These are phyloP conservation scores for Phytophthora sp. DNA, from an alignment of 352 stramenopile species.

Conservation along the genomic window DNA sequence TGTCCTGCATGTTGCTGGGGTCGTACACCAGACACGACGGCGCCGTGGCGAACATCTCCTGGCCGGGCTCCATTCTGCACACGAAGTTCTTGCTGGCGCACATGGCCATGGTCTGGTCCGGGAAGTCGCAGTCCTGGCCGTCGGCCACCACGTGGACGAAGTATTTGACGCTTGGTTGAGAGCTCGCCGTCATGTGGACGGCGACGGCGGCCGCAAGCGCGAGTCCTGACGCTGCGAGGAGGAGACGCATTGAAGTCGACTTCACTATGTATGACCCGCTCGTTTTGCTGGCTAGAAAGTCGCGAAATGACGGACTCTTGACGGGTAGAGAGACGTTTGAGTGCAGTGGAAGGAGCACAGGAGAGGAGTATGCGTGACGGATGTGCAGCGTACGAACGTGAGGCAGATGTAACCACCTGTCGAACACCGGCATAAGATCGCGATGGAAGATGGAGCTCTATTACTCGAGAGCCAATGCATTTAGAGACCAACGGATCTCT, in stretches of 20 bases:
- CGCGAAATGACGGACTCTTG: not conserved
- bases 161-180: constrained; percentile 15
- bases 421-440: constrained; percentile 10
- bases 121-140: constrained; percentile 31
- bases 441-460: not conserved
- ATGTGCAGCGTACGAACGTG: constrained; percentile 1
- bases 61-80: constrained; percentile 50
- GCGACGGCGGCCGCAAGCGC: not conserved
- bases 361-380: not conserved
- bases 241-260: too few species aligned
- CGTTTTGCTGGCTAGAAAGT: too few species aligned
- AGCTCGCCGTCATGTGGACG: too few species aligned
- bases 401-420: not conserved
- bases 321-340: not conserved
- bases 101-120: constrained; percentile 37
- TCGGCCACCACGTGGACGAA: constrained; percentile 45
- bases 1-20: constrained; percentile 36
- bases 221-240: not conserved
- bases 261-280: too few species aligned
- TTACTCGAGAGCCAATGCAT: constrained; percentile 8
- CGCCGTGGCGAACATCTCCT: constrained; percentile 42
- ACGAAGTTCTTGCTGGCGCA: constrained; percentile 51
- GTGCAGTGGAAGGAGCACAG: not conserved
- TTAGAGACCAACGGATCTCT: too few species aligned
- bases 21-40: constrained; percentile 49